Conservation (phyloP, 345 rosid species). For the Citrus mangshanensis region DNA sequence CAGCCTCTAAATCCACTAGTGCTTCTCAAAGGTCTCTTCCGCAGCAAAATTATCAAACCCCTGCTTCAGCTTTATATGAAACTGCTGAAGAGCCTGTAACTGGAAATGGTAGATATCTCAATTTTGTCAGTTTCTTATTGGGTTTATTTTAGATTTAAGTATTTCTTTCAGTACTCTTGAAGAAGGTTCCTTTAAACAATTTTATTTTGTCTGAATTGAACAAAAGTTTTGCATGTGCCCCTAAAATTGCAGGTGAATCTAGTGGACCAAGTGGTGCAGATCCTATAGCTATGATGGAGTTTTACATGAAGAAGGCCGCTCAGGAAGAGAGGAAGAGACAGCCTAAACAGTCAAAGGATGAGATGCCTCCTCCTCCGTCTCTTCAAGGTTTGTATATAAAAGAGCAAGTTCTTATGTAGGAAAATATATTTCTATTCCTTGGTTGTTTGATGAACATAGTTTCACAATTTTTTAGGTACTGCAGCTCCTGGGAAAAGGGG, state of each 20-base stretch:
- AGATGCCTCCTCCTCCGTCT: conserved; percentile 96
- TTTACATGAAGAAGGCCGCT: conserved; percentile 96
- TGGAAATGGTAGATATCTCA: conserved; percentile 32
- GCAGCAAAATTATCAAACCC: conserved; percentile 72
- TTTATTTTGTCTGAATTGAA: background rate
- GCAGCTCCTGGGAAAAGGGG: conserved; percentile 60
- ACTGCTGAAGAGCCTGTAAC: conserved; percentile 45
- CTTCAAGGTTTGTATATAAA: conserved; percentile 60
- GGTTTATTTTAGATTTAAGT: background rate
- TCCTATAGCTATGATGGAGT: conserved; percentile 98
- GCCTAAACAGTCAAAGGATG: conserved; percentile 96
- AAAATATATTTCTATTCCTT: background rate
- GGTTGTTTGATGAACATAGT: background rate
- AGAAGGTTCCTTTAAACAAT: background rate
- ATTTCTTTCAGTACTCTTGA: background rate
- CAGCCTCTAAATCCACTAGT: conserved; percentile 39
- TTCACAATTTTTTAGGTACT: conserved; percentile 11
- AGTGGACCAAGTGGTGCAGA: conserved; percentile 49
- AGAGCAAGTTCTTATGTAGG: background rate
- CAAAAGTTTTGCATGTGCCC: background rate
- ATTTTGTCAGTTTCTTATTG: background rate
- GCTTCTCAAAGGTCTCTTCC: conserved; percentile 45
- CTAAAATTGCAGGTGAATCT: conserved; percentile 31
- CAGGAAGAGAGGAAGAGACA: conserved; percentile 88
- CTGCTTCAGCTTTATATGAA: conserved; percentile 90